phyloP scores from a whole-genome alignment of 352 stramenopile genomes.

The Globisporangium viniferum region DNA sequence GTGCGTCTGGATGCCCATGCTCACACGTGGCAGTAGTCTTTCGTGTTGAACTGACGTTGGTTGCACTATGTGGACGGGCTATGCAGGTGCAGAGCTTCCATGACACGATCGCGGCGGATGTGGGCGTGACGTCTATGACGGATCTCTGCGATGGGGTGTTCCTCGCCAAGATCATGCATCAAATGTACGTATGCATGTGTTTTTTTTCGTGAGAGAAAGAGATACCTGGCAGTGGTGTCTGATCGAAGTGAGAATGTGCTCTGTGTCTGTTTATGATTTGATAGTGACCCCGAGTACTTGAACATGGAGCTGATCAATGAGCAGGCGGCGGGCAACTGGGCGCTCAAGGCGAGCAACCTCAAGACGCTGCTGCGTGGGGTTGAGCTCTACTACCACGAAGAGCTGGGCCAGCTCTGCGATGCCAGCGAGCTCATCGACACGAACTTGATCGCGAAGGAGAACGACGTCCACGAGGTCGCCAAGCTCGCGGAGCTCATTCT shows the following conservation, averaged over 20 bases:
- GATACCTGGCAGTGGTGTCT: neutral
- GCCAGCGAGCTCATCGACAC: slow-evolving; percentile 68
- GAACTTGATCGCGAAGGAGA: slow-evolving; percentile 66
- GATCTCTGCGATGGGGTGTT: slow-evolving; percentile 83
- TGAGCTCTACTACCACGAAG: slow-evolving; percentile 80
- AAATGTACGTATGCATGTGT: slow-evolving; percentile 56
- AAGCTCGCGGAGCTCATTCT: slow-evolving; percentile 75
- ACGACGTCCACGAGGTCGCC: slow-evolving; percentile 58
- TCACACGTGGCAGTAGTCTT: neutral
- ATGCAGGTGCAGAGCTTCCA: slow-evolving; percentile 74
- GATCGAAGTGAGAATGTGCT: slow-evolving; percentile 1
- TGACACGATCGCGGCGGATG: slow-evolving; percentile 44
- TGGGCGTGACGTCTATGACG: slow-evolving; percentile 34
- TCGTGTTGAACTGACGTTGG: slow-evolving; percentile 4
- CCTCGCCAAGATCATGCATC: slow-evolving; percentile 79
- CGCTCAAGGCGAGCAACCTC: slow-evolving; percentile 76
- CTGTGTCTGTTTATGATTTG: slow-evolving; percentile 1
- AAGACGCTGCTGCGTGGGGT: slow-evolving; percentile 73
- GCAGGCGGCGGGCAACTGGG: slow-evolving; percentile 61
- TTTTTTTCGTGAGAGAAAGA: neutral
- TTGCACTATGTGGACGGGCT: slow-evolving; percentile 1
- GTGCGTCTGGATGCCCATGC: neutral
- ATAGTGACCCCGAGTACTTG: slow-evolving; percentile 74
- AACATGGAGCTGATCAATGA: slow-evolving; percentile 75
- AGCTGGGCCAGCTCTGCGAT: slow-evolving; percentile 71